These are phyloP conservation scores for Cutaneotrichosporon cutaneum DNA, from an alignment of 1,284 basidiomycete genomes.

Conservation along the genomic window DNA sequence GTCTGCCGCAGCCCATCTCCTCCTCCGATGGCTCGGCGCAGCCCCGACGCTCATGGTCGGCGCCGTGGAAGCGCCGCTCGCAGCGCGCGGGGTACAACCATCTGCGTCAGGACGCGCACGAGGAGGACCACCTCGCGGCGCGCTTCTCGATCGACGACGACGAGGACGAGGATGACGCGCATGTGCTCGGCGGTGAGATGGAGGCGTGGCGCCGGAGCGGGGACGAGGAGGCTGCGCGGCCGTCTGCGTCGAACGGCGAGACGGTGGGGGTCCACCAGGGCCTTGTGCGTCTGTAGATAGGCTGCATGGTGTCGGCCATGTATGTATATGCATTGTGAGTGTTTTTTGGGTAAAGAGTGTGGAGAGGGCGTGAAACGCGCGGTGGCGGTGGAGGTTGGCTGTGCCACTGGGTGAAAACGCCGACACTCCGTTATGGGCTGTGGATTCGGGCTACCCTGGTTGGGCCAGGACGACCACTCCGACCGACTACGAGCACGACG, in stretches of 20 bases:
- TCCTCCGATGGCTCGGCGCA: constrained; percentile 5
- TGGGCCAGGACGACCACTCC: constrained; percentile 3
- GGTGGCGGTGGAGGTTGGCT: neutral
- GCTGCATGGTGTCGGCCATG: neutral
- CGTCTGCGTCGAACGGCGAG: neutral
- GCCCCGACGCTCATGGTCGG: constrained; percentile 7
- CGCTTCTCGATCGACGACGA: constrained; percentile 50
- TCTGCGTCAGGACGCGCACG: constrained; percentile 51
- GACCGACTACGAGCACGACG: neutral
- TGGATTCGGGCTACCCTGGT: constrained; percentile 5
- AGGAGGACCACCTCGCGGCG: constrained; percentile 59
- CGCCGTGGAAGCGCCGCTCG: constrained; percentile 37
- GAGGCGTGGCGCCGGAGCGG: constrained; percentile 39
- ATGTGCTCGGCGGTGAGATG: constrained; percentile 32
- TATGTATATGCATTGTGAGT: constrained; percentile 14
- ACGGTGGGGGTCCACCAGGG: constrained; percentile 39
- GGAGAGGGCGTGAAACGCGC: neutral
- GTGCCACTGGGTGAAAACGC: constrained; percentile 4
- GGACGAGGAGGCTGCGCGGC: constrained; percentile 6
- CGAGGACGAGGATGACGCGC: constrained; percentile 43
- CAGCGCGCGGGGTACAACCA: constrained; percentile 37
- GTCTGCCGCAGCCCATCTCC: constrained; percentile 8
- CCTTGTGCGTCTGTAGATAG: constrained; percentile 38
- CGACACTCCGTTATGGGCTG: neutral
- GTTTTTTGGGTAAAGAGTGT: no score